A percentile compares a stretch with the other conserved stretches of the same genome.
Evolutionary conservation across 441 rosid species (phyloP).

Genomic region (Adansonia rubrostipa): DNA sequence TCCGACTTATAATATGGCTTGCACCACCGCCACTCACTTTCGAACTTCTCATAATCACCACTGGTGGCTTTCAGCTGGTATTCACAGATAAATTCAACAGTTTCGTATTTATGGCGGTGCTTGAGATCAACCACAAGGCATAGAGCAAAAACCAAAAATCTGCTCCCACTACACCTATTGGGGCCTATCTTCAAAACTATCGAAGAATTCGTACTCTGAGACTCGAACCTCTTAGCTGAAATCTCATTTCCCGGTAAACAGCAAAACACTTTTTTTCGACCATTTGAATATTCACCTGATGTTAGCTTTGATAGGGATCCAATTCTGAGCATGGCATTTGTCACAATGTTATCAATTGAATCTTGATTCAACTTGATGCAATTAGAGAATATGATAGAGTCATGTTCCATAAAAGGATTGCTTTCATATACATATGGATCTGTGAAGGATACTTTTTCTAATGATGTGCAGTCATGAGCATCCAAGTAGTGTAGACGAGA

Average conservation of each 20-base stretch:
- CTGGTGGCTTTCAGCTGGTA: not conserved
- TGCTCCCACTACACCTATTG: not conserved
- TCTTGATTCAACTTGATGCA: conserved; percentile 1
- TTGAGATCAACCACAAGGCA: not conserved
- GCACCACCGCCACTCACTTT: not conserved
- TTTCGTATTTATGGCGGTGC: not conserved
- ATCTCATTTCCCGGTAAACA: not conserved
- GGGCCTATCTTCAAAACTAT: not conserved
- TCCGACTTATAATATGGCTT: not conserved
- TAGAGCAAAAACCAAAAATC: not conserved
- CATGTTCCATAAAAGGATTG: no score
- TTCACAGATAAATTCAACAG: not conserved
- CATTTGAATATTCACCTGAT: no score
- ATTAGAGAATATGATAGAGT: not conserved
- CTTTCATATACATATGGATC: rapidly evolving
- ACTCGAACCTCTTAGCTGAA: not conserved
- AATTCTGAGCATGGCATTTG: not conserved
- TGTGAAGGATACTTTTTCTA: not conserved
- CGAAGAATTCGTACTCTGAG: not conserved
- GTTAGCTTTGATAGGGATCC: not conserved
- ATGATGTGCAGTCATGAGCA: not conserved
- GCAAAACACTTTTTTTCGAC: not conserved
- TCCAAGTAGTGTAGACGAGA: not conserved
- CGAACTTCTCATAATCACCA: not conserved
- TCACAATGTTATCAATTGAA: not conserved